Conservation (phyloP, 2,329 filamentous ascomycete species). For the Fusarium sp. region DNA sequence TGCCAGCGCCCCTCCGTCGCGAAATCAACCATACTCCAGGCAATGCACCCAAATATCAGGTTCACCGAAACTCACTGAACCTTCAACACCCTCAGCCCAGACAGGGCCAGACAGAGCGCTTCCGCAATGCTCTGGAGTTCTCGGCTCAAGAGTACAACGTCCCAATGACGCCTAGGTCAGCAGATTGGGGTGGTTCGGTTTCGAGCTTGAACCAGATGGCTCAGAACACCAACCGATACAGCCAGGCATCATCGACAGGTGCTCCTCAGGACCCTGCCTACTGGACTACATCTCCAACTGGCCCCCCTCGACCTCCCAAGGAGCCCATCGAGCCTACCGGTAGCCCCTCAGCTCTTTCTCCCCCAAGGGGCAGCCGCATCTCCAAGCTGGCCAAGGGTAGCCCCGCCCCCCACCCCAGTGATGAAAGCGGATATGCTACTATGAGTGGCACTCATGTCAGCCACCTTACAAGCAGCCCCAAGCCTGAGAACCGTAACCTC, state of each 20-base stretch:
- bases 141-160: constrained; percentile 76
- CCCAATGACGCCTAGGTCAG: constrained; percentile 69
- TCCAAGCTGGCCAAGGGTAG: constrained; percentile 66
- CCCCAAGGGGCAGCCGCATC: constrained; percentile 60
- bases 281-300: constrained; percentile 58
- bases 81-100: constrained; percentile 83
- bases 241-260: constrained; percentile 55
- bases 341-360: constrained; percentile 55
- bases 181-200: constrained; percentile 72
- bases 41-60: constrained; percentile 85
- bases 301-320: constrained; percentile 71
- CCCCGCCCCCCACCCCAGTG: constrained; percentile 67
- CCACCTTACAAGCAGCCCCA: constrained; percentile 66
- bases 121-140: constrained; percentile 78
- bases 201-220: constrained; percentile 68
- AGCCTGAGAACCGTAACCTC: constrained; percentile 68
- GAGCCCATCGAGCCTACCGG: constrained; percentile 65
- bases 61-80: constrained; percentile 83
- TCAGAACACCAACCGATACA: constrained; percentile 61
- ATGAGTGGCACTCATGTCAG: constrained; percentile 60
- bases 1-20: constrained; percentile 48
- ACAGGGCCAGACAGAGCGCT: constrained; percentile 78
- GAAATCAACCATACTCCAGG: constrained; percentile 67
- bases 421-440: constrained; percentile 66
- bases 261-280: constrained; percentile 55